Evolutionary conservation across 2,329 filamentous ascomycete species (phyloP).

Genomic region (Neonectria neomacrospora): DNA sequence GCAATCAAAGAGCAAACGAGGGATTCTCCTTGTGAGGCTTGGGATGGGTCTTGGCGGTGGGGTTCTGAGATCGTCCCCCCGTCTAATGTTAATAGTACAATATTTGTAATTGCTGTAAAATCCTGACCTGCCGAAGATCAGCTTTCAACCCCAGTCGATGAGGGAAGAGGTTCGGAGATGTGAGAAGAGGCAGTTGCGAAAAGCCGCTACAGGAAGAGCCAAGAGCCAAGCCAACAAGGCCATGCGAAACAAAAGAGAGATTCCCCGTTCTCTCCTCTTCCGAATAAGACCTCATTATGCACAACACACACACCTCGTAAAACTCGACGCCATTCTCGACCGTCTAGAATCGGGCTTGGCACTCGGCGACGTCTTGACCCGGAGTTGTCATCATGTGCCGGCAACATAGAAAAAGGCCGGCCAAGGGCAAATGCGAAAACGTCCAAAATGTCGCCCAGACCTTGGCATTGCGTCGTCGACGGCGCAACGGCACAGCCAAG

Average conservation of each 20-base stretch:
- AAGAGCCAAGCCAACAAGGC: background rate
- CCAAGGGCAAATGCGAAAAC: background rate
- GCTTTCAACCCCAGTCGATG: background rate
- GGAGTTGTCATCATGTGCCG: background rate
- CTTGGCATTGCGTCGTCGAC: slow-evolving; percentile 38
- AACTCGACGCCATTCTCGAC: slow-evolving; percentile 14
- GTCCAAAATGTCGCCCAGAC: slow-evolving; percentile 29
- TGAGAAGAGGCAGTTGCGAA: background rate
- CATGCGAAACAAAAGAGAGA: background rate
- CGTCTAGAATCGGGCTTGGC: slow-evolving; percentile 7
- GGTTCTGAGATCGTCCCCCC: background rate
- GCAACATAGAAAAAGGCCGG: background rate
- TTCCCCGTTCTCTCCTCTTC: background rate
- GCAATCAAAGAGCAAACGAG: background rate
- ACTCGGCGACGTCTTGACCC: slow-evolving; percentile 4
- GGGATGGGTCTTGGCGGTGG: background rate
- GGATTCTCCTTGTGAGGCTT: background rate
- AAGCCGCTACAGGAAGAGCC: background rate
- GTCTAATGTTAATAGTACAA: background rate
- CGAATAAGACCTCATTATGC: too few relatives aligned
- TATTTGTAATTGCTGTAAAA: background rate
- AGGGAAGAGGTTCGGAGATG: background rate
- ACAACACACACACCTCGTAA: background rate
- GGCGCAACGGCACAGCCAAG: slow-evolving; percentile 11
- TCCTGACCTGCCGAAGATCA: background rate